Evolutionary conservation across 257 asterid species (phyloP).

Genomic region (Fraxinus cuspidata): DNA sequence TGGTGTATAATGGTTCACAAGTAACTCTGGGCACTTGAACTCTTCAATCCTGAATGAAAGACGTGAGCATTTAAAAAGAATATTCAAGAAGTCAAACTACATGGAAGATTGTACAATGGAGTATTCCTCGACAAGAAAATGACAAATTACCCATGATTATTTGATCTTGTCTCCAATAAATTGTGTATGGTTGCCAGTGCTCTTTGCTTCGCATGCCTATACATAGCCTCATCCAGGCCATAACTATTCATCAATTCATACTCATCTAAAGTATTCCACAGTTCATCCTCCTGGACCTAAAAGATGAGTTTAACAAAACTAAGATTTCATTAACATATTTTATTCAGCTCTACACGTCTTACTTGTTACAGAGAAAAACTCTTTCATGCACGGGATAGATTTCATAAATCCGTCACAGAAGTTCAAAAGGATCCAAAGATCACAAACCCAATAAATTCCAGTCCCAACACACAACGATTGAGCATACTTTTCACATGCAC

Average conservation of each 20-base stretch:
- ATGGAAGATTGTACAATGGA: constrained; percentile 1
- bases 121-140: constrained; percentile 12
- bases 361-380: constrained; percentile 14
- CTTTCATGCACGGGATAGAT: constrained; percentile 3
- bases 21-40: constrained; percentile 77
- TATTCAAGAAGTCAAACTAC: constrained; percentile 19
- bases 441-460: constrained; percentile 76
- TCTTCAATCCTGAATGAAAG: constrained; percentile 59
- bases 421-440: constrained; percentile 20
- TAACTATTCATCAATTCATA: constrained; percentile 38
- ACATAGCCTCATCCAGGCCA: constrained; percentile 47
- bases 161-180: constrained; percentile 58
- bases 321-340: not conserved
- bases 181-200: constrained; percentile 51
- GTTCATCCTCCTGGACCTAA: constrained; percentile 65
- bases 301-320: constrained; percentile 11
- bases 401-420: constrained; percentile 15
- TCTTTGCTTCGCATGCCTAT: constrained; percentile 55
- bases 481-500: constrained; percentile 62
- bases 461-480: constrained; percentile 68
- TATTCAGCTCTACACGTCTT: constrained; percentile 6
- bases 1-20: constrained; percentile 63
- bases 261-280: constrained; percentile 47
- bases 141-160: constrained; percentile 51
- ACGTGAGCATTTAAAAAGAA: constrained; percentile 23